Percentiles rank a stretch among this genome's conserved stretches.
These are phyloP conservation scores for Umbelopsis sp. DNA, from an alignment of 192 early-diverging fungal species.

Conservation along the genomic window DNA sequence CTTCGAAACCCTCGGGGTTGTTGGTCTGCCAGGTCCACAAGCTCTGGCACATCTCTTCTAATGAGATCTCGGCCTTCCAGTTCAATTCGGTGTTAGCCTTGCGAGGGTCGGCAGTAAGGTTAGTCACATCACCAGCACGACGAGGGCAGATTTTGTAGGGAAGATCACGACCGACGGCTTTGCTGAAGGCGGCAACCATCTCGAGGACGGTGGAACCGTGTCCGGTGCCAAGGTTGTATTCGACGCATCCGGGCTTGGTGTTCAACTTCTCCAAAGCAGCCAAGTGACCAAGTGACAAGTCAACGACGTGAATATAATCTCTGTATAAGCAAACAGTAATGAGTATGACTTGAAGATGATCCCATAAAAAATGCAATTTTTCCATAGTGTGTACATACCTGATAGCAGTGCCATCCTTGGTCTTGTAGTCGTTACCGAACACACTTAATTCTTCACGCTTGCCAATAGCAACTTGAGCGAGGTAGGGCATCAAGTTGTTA, in stretches of 20 bases:
- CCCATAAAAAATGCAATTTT: not conserved
- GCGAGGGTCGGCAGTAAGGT: constrained; percentile 80
- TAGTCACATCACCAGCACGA: constrained; percentile 83
- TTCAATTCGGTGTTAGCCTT: constrained; percentile 60
- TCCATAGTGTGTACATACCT: constrained; percentile 20
- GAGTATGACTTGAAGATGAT: not conserved
- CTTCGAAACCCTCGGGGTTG: constrained; percentile 69
- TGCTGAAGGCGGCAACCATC: constrained; percentile 83
- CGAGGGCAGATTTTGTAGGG: constrained; percentile 69
- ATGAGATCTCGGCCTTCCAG: constrained; percentile 59
- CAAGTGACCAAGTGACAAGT: constrained; percentile 89
- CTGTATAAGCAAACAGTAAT: constrained; percentile 35
- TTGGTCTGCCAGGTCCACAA: constrained; percentile 74
- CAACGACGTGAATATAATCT: constrained; percentile 97
- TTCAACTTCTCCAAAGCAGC: constrained; percentile 80
- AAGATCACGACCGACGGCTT: constrained; percentile 83
- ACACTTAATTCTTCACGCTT: constrained; percentile 83
- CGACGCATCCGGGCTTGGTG: constrained; percentile 59
- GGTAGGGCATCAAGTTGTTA: constrained; percentile 93
- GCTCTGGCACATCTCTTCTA: constrained; percentile 70
- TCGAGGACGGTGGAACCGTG: constrained; percentile 90
- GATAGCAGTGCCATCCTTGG: constrained; percentile 91
- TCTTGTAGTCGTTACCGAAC: constrained; percentile 94
- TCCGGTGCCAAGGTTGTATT: constrained; percentile 92
- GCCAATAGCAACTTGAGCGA: constrained; percentile 90